These are phyloP conservation scores for Naganishia cerealis DNA, from an alignment of 1,284 basidiomycete genomes.

Conservation along the genomic window DNA sequence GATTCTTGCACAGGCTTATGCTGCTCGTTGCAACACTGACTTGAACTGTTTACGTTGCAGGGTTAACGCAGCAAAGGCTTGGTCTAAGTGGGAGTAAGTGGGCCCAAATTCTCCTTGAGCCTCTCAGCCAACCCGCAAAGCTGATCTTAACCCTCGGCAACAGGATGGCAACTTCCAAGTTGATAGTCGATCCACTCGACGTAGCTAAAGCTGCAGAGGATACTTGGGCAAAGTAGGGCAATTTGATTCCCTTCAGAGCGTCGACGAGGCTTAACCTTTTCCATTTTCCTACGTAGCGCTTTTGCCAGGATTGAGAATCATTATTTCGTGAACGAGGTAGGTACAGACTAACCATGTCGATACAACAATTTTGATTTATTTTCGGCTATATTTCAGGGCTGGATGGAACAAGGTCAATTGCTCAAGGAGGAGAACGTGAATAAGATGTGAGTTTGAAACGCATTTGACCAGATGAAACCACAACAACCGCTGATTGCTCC, in stretches of 20 bases:
- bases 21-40: background rate
- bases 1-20: conserved; percentile 12
- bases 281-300: conserved; percentile 58
- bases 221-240: conserved; percentile 69
- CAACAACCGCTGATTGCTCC: background rate
- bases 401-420: conserved; percentile 85
- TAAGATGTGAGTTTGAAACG: conserved; percentile 69
- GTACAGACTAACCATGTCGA: background rate
- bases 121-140: background rate
- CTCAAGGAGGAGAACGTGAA: conserved; percentile 79
- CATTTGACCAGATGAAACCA: background rate
- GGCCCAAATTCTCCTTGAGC: background rate
- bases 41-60: conserved; percentile 39
- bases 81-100: conserved; percentile 84
- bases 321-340: conserved; percentile 76
- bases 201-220: conserved; percentile 72
- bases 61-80: conserved; percentile 74
- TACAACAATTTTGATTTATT: background rate
- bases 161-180: conserved; percentile 75
- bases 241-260: background rate
- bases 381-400: conserved; percentile 61
- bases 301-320: conserved; percentile 91
- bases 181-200: conserved; percentile 68
- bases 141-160: background rate
- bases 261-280: conserved; percentile 3